Conservation (phyloP, 352 stramenopile genomes). For the Nothophytophthora sp. region DNA sequence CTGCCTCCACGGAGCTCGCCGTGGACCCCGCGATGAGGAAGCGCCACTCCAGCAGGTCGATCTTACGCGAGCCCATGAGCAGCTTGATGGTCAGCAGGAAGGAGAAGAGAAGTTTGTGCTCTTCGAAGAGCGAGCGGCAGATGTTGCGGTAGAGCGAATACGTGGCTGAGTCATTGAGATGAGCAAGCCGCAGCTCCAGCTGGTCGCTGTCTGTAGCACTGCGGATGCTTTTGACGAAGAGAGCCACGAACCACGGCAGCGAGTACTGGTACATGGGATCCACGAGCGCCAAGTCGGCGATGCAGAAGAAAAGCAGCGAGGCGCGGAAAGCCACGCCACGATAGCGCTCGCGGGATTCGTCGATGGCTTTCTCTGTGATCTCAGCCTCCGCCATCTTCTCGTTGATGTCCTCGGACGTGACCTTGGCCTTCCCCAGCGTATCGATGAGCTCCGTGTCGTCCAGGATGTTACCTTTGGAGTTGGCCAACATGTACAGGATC, state of each 20-base stretch:
- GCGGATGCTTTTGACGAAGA: constrained; percentile 92
- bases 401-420: constrained; percentile 93
- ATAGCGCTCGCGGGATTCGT: constrained; percentile 89
- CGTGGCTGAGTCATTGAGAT: constrained; percentile 92
- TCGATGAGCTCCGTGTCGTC: constrained; percentile 94
- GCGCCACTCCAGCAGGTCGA: constrained; percentile 91
- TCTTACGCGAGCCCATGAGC: constrained; percentile 68
- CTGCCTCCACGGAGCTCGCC: constrained; percentile 60
- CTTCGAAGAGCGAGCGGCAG: constrained; percentile 93
- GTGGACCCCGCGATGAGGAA: constrained; percentile 93
- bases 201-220: constrained; percentile 81
- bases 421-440: constrained; percentile 90
- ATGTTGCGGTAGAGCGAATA: constrained; percentile 95
- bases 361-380: constrained; percentile 92
- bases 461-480: constrained; percentile 93
- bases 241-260: constrained; percentile 91
- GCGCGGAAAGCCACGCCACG: constrained; percentile 89
- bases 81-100: constrained; percentile 92
- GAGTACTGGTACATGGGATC: constrained; percentile 96
- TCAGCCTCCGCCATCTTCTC: constrained; percentile 93
- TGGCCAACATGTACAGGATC: constrained; percentile 93
- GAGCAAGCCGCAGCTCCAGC: constrained; percentile 79
- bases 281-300: constrained; percentile 88
- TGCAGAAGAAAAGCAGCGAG: constrained; percentile 93
- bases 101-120: constrained; percentile 94